These are phyloP conservation scores for Cocos nucifera DNA, from an alignment of 176 grass and related monocot genomes.

Conservation along the genomic window DNA sequence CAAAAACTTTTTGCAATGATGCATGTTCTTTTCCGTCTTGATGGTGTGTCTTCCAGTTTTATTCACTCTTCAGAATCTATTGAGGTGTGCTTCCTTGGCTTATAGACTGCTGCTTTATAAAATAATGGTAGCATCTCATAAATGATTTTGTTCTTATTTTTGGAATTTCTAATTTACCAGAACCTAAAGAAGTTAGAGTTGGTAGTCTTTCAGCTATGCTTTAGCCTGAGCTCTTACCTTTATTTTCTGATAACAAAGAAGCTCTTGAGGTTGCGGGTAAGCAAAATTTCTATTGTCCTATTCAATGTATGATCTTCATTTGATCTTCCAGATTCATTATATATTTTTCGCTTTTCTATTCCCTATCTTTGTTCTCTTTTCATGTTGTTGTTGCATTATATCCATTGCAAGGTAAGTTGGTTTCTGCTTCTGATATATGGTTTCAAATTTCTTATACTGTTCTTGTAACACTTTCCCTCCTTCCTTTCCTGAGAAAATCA, in stretches of 20 bases:
- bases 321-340: no score
- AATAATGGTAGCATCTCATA: neutral
- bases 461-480: no score
- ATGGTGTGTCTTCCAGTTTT: constrained; percentile 44
- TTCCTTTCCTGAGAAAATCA: no score
- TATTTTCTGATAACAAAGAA: constrained; percentile 80
- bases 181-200: constrained; percentile 65
- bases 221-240: constrained; percentile 68
- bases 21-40: constrained; percentile 52
- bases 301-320: no score
- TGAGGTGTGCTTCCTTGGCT: constrained; percentile 40
- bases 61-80: constrained; percentile 57
- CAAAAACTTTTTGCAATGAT: constrained; percentile 77
- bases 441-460: no score
- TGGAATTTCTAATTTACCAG: constrained; percentile 35
- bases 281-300: constrained; percentile 5
- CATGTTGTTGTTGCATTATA: no score
- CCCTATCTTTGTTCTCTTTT: neutral
- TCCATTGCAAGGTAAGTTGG: no score
- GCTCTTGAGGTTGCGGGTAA: constrained; percentile 56
- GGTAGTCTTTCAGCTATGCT: constrained; percentile 56
- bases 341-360: neutral
- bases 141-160: constrained; percentile 30
- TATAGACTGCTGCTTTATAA: neutral
- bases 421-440: no score